These are phyloP conservation scores for Colletotrichum sp. DNA, from an alignment of 2,329 filamentous ascomycete genomes.

Conservation along the genomic window DNA sequence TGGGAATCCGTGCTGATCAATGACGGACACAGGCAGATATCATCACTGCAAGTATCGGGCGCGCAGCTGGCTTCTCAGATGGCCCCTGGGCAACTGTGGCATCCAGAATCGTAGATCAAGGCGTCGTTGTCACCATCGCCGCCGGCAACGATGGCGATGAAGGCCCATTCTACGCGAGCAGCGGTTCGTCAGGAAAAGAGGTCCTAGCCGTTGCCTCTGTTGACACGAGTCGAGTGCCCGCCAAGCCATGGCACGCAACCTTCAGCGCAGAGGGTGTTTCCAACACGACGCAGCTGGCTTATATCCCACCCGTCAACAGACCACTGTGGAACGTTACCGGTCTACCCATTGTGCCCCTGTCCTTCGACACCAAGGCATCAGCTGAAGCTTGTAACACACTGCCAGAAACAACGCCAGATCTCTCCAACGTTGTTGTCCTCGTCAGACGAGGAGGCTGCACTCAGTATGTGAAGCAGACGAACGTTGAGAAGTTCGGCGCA, in stretches of 20 bases:
- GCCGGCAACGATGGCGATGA: slow-evolving; percentile 55
- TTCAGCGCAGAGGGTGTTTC: slow-evolving; percentile 27
- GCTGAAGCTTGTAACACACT: slow-evolving; percentile 31
- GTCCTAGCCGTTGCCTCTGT: slow-evolving; percentile 50
- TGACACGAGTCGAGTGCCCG: slow-evolving; percentile 29
- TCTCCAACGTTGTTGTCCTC: slow-evolving; percentile 27
- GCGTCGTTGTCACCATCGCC: slow-evolving; percentile 54
- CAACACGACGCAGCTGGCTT: slow-evolving; percentile 30
- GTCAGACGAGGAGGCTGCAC: slow-evolving; percentile 38
- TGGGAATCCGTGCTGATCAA: fast-evolving
- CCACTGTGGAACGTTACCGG: slow-evolving; percentile 35
- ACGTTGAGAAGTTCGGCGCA: slow-evolving; percentile 29
- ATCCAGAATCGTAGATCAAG: slow-evolving; percentile 29
- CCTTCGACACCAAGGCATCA: slow-evolving; percentile 25
- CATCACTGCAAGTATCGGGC: slow-evolving; percentile 17
- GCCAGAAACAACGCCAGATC: slow-evolving; percentile 23
- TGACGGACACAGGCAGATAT: not conserved
- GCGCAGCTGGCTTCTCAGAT: slow-evolving; percentile 8
- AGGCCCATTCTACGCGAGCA: slow-evolving; percentile 51
- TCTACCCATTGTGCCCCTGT: slow-evolving; percentile 29
- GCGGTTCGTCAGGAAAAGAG: slow-evolving; percentile 43
- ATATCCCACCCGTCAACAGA: slow-evolving; percentile 34
- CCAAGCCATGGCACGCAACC: slow-evolving; percentile 31
- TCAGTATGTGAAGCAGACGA: slow-evolving; percentile 28
- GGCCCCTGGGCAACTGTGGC: slow-evolving; percentile 15